Evolutionary conservation across 306 rosid genomes (phyloP), one percentile per base, ranked within the genome.

Genomic region (Calophaca sinica): DNA sequence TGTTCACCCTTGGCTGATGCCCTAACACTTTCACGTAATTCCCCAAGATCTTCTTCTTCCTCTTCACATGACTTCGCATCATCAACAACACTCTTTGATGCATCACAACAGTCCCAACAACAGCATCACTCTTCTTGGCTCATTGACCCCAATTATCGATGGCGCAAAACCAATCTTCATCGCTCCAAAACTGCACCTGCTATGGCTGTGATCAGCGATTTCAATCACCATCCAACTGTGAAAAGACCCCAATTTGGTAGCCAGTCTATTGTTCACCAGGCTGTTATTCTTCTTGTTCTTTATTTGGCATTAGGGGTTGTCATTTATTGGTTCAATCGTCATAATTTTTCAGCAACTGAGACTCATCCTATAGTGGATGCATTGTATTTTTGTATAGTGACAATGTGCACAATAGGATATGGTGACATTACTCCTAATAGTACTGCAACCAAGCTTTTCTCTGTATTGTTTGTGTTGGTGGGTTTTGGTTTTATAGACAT

Each of bases 401-500:
- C 99, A 36, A 94, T 94, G 99, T 94, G 97, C 54, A 94, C 99
- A 2, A 94, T 94, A 62, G 99, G 99, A 0, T 94, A 94, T 63
- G 98, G 99, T 52, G 99, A 94, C 52, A 94, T 94, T 3, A 92
- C 93, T 7, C 99, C 99, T 0, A 88, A 61, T 59, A 90, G 88
- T 64, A 67, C 97, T 7, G 51, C 86, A 3, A 89, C 99, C 1
- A 94, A 94, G 84, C 42, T 92, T 76, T 94, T 94, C 74, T 89
- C 98, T 11, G 81, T 94, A 12, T 45, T 86, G 76, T 96, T 96
- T 80, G 97, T 92, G 77, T 74, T 96, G 86, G 89, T 96, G 44
- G 99, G 99, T 1, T 96, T 96, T 67, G 99, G 99, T 68, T 92
- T 96, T 72, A 53, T 96, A 42, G 99, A 96, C 62, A 90, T 96